phyloP scores from a whole-genome alignment of 257 asterid species.

The Plectranthus barbatus region DNA sequence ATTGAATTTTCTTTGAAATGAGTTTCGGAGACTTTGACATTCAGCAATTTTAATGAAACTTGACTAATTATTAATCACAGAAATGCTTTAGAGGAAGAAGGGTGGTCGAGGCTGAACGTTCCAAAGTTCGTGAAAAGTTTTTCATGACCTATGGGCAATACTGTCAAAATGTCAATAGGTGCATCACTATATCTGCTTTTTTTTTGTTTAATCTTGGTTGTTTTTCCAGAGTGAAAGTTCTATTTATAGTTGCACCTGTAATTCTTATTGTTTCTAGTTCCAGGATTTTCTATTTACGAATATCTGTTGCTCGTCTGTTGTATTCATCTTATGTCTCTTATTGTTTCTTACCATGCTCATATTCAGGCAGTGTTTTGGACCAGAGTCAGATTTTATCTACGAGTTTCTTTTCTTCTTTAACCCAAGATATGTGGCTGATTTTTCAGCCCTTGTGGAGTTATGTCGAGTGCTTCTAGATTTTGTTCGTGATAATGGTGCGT shows the following conservation, averaged over 20 bases:
- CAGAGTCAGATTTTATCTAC: constrained; percentile 68
- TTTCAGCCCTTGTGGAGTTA: constrained; percentile 73
- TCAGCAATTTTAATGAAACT: constrained; percentile 13
- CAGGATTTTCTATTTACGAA: background rate
- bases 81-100: constrained; percentile 92
- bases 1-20: background rate
- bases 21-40: background rate
- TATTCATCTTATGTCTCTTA: constrained; percentile 1
- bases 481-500: constrained; percentile 57
- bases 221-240: background rate
- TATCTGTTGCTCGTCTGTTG: constrained; percentile 6
- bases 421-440: constrained; percentile 61
- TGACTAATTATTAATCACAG: constrained; percentile 48
- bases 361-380: constrained; percentile 79
- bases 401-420: constrained; percentile 84
- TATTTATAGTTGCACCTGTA: constrained; percentile 6
- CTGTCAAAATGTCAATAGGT: constrained; percentile 75
- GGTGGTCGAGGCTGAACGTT: constrained; percentile 65
- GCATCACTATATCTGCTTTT: constrained; percentile 9
- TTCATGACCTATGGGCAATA: constrained; percentile 55
- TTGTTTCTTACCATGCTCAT: constrained; percentile 17
- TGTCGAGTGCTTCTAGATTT: constrained; percentile 65
- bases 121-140: constrained; percentile 66
- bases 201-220: constrained; percentile 9
- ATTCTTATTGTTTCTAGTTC: background rate